These are phyloP conservation scores for Calonectria ilicicola DNA, from an alignment of 2,329 filamentous ascomycete genomes.

Conservation along the genomic window DNA sequence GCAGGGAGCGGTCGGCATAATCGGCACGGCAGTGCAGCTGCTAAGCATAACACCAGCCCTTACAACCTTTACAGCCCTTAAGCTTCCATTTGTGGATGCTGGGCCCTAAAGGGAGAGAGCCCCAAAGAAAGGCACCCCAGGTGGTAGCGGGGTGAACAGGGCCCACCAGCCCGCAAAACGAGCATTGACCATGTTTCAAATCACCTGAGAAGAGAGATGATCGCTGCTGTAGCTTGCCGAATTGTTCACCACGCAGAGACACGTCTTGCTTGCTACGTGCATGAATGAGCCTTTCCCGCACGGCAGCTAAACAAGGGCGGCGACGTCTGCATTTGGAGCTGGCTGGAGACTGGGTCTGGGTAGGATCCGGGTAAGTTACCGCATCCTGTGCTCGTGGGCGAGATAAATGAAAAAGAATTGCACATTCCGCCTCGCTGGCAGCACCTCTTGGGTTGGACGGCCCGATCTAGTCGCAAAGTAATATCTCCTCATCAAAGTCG, in stretches of 20 bases:
- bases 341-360: neutral
- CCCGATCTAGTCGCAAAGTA: constrained; percentile 3
- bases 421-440: neutral
- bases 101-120: too few relatives aligned
- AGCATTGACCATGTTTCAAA: neutral
- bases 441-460: neutral
- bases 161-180: constrained; percentile 1
- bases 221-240: neutral
- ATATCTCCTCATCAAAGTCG: constrained; percentile 2
- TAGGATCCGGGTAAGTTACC: neutral
- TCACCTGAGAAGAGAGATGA: neutral
- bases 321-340: neutral
- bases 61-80: neutral
- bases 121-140: neutral
- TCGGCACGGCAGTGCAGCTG: neutral
- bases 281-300: neutral
- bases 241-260: neutral
- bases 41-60: constrained; percentile 6
- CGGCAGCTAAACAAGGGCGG: neutral
- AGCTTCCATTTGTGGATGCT: constrained; percentile 7
- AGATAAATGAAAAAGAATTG: neutral
- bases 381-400: neutral
- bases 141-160: neutral
- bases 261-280: neutral
- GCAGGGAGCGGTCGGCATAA: neutral